A percentile compares a stretch with the other conserved stretches of the same genome.
These are phyloP conservation scores for Eimeria falciformis DNA, from an alignment of 169 alveolate genomes.

Conservation along the genomic window DNA sequence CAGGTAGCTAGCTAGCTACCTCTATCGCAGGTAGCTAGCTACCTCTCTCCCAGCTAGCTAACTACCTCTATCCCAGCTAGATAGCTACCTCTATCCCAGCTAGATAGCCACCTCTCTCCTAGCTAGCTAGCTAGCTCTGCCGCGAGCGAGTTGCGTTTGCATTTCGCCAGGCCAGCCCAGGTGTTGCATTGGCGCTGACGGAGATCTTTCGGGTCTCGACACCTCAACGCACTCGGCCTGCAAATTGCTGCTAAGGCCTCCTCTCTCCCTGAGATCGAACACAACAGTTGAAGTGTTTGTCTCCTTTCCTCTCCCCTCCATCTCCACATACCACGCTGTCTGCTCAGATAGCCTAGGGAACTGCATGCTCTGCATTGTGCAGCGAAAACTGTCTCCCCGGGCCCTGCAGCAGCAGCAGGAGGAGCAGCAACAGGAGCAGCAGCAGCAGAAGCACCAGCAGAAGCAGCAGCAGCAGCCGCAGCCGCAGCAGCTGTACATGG, in stretches of 20 bases:
- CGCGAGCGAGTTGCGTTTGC: neutral
- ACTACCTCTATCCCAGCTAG: too few species aligned
- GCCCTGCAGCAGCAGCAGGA: neutral
- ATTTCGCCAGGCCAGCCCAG: neutral
- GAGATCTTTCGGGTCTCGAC: neutral
- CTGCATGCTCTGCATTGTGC: neutral
- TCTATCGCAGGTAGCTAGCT: too few species aligned
- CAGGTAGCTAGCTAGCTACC: too few species aligned
- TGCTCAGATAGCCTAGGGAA: constrained; percentile 10
- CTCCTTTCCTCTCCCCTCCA: neutral
- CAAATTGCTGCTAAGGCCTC: neutral
- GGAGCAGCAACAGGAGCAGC: too few species aligned
- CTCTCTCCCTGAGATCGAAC: neutral
- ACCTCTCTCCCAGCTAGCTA: too few species aligned
- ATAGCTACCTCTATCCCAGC: too few species aligned
- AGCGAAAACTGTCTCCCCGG: neutral
- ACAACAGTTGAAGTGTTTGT: neutral
- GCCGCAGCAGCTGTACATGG: neutral
- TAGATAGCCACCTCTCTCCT: too few species aligned
- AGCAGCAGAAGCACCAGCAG: neutral
- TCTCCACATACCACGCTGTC: neutral
- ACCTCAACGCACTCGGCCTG: neutral
- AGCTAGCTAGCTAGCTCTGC: neutral
- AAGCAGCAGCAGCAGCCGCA: neutral
- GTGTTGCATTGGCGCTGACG: neutral